Conservation (phyloP, 2,329 filamentous ascomycete genomes). For the Phyllosticta citribraziliensis region DNA sequence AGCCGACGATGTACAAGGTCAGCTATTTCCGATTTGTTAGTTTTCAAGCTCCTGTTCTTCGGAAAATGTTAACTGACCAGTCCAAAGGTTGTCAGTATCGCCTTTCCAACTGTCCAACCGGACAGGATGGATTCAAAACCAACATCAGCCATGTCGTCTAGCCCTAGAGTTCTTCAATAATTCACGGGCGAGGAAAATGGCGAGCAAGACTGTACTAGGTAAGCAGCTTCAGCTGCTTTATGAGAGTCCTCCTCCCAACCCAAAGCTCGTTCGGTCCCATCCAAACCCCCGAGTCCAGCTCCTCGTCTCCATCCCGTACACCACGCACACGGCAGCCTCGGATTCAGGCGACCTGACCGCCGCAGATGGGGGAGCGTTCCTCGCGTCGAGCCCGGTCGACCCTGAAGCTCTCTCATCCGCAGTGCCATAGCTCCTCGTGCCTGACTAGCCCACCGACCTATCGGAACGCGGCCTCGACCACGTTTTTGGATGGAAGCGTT, state of each 20-base stretch:
- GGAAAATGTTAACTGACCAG: background rate
- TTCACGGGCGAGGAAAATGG: background rate
- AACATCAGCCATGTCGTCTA: background rate
- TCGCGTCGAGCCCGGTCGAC: background rate
- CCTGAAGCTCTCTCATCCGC: background rate
- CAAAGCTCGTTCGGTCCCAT: background rate
- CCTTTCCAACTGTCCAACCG: background rate
- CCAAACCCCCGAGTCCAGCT: background rate
- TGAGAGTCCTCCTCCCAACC: background rate
- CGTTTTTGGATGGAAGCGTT: background rate
- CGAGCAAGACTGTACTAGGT: background rate
- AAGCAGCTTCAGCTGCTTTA: background rate
- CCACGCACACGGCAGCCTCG: background rate
- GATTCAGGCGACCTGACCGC: background rate
- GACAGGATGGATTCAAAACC: background rate
- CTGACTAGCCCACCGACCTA: background rate
- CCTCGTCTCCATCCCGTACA: background rate
- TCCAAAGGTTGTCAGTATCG: background rate
- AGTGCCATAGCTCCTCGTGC: background rate
- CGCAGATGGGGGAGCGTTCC: background rate
- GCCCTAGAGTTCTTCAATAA: background rate
- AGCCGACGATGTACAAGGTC: constrained; percentile 12
- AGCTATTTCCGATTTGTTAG: background rate
- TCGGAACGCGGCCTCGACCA: background rate
- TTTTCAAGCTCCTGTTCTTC: background rate